Evolutionary conservation across 768 basidiomycete genomes (phyloP).

Genomic region (Hygrophorus pudorinus): DNA sequence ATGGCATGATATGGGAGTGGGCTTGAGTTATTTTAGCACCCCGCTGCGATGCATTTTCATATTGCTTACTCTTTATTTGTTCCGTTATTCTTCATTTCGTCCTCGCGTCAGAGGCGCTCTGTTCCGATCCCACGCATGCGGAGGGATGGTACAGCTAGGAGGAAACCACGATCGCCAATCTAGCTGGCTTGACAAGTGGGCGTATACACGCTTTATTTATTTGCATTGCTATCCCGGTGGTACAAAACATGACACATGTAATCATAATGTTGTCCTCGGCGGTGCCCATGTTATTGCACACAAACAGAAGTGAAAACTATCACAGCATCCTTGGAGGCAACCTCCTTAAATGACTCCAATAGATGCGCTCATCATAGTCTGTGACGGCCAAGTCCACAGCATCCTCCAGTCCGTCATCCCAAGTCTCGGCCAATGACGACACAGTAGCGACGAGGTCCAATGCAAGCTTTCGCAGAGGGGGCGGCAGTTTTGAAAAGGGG

Average conservation of each 20-base stretch:
- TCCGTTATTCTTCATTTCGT: background rate
- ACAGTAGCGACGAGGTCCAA: constrained; percentile 48
- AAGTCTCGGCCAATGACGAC: constrained; percentile 7
- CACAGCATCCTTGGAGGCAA: background rate
- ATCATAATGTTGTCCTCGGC: too few relatives aligned
- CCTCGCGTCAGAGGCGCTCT: background rate
- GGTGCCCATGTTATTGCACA: too few relatives aligned
- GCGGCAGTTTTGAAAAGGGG: constrained; percentile 65
- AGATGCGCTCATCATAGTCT: constrained; percentile 25
- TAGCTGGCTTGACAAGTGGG: constrained; percentile 19
- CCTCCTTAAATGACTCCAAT: constrained; percentile 27
- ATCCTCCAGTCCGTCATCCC: constrained; percentile 9
- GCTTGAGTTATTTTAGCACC: too few relatives aligned
- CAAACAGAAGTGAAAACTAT: background rate
- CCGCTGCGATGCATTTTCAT: background rate
- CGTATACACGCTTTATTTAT: background rate
- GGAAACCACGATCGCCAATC: constrained; percentile 3
- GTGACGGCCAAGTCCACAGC: constrained; percentile 29
- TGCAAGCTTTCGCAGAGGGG: constrained; percentile 40
- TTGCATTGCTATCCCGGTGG: background rate
- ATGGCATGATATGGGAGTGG: constrained; percentile 41
- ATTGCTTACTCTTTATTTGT: background rate
- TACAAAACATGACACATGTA: too few relatives aligned
- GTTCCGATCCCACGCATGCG: background rate
- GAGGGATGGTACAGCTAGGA: background rate